Evolutionary conservation across 805 yeast species (phyloP).

Genomic region (Ogataea ganodermae): DNA sequence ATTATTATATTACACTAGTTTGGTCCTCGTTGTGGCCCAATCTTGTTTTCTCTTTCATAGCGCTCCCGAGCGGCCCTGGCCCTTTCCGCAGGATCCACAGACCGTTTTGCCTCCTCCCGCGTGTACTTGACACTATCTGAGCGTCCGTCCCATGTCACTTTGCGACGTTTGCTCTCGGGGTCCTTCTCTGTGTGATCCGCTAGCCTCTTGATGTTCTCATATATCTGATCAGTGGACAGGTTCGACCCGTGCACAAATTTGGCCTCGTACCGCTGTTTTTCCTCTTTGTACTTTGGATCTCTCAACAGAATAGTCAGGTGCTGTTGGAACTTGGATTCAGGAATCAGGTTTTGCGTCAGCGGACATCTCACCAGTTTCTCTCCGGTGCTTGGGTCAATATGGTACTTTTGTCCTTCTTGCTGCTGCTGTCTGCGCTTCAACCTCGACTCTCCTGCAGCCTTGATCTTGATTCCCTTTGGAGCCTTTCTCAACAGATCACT

Average conservation of each 20-base stretch:
- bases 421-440: constrained; percentile 33
- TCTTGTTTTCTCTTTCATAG: constrained; percentile 15
- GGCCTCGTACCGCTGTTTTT: constrained; percentile 59
- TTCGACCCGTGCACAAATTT: constrained; percentile 46
- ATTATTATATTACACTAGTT: constrained; percentile 2
- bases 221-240: constrained; percentile 49
- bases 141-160: constrained; percentile 39
- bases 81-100: constrained; percentile 25
- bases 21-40: constrained; percentile 22
- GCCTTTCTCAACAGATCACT: constrained; percentile 7
- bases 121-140: constrained; percentile 28
- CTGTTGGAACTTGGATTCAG: constrained; percentile 67
- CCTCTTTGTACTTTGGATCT: constrained; percentile 77
- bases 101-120: constrained; percentile 20
- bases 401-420: constrained; percentile 6
- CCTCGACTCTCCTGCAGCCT: constrained; percentile 72
- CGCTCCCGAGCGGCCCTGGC: constrained; percentile 28
- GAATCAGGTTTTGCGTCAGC: constrained; percentile 68
- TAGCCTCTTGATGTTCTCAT: constrained; percentile 55
- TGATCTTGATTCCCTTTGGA: constrained; percentile 60
- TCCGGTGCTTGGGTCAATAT: constrained; percentile 17
- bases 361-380: constrained; percentile 65
- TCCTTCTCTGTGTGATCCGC: constrained; percentile 9
- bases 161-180: constrained; percentile 28
- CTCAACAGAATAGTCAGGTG: constrained; percentile 70